Evolutionary conservation across 441 rosid genomes (phyloP).

Genomic region (Adansonia madagascariensis): DNA sequence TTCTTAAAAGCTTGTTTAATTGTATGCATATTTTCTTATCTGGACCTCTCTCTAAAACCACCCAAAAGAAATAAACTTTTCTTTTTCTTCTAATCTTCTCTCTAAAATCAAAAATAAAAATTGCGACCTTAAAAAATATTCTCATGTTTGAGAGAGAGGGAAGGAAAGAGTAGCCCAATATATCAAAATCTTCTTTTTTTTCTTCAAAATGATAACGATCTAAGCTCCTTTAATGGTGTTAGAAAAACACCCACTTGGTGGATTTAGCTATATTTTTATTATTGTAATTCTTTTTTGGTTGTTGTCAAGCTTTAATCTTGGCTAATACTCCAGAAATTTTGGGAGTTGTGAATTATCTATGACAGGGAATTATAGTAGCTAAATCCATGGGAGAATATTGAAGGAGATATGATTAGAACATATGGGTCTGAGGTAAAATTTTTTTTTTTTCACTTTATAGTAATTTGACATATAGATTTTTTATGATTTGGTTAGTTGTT

Average conservation of each 20-base stretch:
- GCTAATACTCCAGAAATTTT: slow-evolving; percentile 25
- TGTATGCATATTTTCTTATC: background rate
- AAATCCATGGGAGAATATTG: slow-evolving; percentile 47
- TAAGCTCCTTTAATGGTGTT: background rate
- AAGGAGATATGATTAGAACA: slow-evolving; percentile 42
- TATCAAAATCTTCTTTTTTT: background rate
- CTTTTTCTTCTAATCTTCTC: background rate
- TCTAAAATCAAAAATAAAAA: slow-evolving; percentile 2
- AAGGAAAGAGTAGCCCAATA: background rate
- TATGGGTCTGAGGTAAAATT: slow-evolving; percentile 66
- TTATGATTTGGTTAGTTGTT: slow-evolving; percentile 27
- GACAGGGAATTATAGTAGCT: slow-evolving; percentile 40
- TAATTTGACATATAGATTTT: slow-evolving; percentile 27
- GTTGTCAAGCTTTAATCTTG: slow-evolving; percentile 21
- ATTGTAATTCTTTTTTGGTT: slow-evolving; percentile 10
- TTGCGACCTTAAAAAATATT: background rate
- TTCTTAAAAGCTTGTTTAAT: too few relatives aligned
- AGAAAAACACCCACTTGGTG: background rate
- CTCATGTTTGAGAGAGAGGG: background rate
- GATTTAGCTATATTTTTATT: background rate
- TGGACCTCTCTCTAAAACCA: background rate
- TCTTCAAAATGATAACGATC: background rate
- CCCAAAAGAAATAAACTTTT: background rate
- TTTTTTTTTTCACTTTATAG: slow-evolving; percentile 24
- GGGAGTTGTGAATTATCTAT: slow-evolving; percentile 34